Evolutionary conservation across 495 filamentous ascomycete species (phyloP).

Genomic region (Cudoniella acicularis): DNA sequence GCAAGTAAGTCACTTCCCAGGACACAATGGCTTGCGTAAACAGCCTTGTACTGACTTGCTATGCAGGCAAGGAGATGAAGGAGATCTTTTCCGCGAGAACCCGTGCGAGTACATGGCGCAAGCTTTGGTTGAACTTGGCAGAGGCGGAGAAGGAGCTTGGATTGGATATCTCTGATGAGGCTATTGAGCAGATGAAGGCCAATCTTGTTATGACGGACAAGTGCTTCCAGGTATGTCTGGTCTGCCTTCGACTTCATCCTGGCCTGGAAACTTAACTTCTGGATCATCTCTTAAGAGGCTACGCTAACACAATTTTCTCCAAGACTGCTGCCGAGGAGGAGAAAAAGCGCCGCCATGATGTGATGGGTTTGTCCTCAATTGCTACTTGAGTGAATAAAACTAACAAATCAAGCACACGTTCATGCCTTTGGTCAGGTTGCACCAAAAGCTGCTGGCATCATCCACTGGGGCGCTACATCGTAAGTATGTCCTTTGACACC

Average conservation of each 20-base stretch:
- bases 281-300: too few relatives aligned
- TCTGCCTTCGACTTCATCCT: too few relatives aligned
- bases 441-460: conserved; percentile 80
- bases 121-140: conserved; percentile 82
- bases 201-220: conserved; percentile 71
- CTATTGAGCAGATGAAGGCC: conserved; percentile 68
- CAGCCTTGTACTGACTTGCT: not conserved
- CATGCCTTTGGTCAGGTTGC: conserved; percentile 70
- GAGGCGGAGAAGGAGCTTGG: conserved; percentile 73
- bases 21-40: not conserved
- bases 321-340: conserved; percentile 81
- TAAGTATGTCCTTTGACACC: too few relatives aligned
- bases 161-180: conserved; percentile 62
- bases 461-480: conserved; percentile 66
- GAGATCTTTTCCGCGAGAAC: conserved; percentile 66
- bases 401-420: conserved; percentile 49
- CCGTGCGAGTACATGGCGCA: conserved; percentile 72
- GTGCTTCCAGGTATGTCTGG: conserved; percentile 72
- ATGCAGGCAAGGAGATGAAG: conserved; percentile 45
- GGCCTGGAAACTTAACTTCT: too few relatives aligned
- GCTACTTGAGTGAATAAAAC: not conserved
- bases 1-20: conserved; percentile 45
- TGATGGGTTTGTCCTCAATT: conserved; percentile 42
- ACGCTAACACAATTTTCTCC: too few relatives aligned
- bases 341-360: conserved; percentile 53